Evolutionary conservation across 768 basidiomycete species (phyloP), one percentile per base, ranked within the genome.

Genomic region (Leccinum aurantiacum): DNA sequence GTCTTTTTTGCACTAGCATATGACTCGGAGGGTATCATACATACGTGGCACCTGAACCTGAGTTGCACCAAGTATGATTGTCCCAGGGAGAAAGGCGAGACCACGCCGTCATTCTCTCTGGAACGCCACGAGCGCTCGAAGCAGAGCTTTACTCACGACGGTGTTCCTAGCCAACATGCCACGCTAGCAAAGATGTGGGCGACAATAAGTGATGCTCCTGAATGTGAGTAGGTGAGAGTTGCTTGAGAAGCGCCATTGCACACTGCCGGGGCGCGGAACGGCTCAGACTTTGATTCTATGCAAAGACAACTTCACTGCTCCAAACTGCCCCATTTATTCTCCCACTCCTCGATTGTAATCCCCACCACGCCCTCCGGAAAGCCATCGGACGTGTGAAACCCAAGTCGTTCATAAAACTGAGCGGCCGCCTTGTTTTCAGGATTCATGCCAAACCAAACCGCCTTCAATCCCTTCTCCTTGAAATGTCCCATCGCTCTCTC

Each of bases 371-470:
- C 76, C 35, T 78, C 79, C 3, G 78, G 73, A 15, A 80, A 81
- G 0, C 82, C 86, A 19, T 82, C 79, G 55, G 90, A 79, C 14
- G 70, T 67, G 69, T 75, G 72, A 71, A 91, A 91, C 11, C 88
- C 89, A 55, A 92, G 55, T 56, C 75, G 78, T 59, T 71, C 71
- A 68, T 91, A 92, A 72, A 90, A 91, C 59, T 66, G 74, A 61
- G 77, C 80, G 25, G 88, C 90, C 14, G 74, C 77, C 24, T 70
- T 72, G 72, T 93, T 92, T 66, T 80, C 76, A 25, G 83, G 79
- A 69, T 90, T 84, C 70, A 90, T 69, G 4, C 86, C 89, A 35
- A 92, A 72, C 87, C 89, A 91, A 31, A 92, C 71, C 1, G 81
- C 80, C 37, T 80, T 72, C 47, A 74, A 37, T 52, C 69, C 80